phyloP scores from a whole-genome alignment of 805 yeast species.

The Scheffersomyces amazonensis region DNA sequence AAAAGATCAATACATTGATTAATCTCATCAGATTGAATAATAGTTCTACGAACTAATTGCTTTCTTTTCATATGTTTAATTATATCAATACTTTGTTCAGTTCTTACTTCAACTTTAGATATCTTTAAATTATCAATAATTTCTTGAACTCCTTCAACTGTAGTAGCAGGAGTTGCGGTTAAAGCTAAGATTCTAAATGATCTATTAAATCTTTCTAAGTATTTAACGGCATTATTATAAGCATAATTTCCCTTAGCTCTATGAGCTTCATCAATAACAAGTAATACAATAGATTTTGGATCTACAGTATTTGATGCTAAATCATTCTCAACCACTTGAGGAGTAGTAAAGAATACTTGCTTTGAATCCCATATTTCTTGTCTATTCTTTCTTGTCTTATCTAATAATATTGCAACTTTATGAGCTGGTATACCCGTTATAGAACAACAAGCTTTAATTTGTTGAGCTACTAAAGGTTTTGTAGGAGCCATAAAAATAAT shows the following conservation, averaged over 20 bases:
- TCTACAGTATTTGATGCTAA: slow-evolving; percentile 68
- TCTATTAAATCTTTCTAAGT: slow-evolving; percentile 48
- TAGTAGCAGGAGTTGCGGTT: slow-evolving; percentile 95
- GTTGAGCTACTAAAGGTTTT: slow-evolving; percentile 93
- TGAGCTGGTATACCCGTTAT: slow-evolving; percentile 78
- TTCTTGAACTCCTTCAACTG: slow-evolving; percentile 82
- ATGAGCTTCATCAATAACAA: slow-evolving; percentile 96
- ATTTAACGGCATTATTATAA: slow-evolving; percentile 77
- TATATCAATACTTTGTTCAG: slow-evolving; percentile 81
- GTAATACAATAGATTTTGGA: slow-evolving; percentile 69
- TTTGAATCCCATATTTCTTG: slow-evolving; percentile 74
- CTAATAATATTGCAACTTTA: slow-evolving; percentile 77
- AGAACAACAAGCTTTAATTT: slow-evolving; percentile 86
- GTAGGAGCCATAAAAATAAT: slow-evolving; percentile 97
- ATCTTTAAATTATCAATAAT: slow-evolving; percentile 72
- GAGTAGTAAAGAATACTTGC: slow-evolving; percentile 88
- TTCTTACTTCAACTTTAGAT: slow-evolving; percentile 77
- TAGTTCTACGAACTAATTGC: slow-evolving; percentile 55
- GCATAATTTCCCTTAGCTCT: slow-evolving; percentile 89
- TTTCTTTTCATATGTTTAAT: slow-evolving; percentile 73
- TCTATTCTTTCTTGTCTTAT: slow-evolving; percentile 55
- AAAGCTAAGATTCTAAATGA: slow-evolving; percentile 78
- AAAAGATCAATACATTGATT: slow-evolving; percentile 50
- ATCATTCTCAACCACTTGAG: slow-evolving; percentile 94
- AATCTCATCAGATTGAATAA: slow-evolving; percentile 54